phyloP scores from a whole-genome alignment of 1,284 basidiomycete species.

The Naganishia sp. region DNA sequence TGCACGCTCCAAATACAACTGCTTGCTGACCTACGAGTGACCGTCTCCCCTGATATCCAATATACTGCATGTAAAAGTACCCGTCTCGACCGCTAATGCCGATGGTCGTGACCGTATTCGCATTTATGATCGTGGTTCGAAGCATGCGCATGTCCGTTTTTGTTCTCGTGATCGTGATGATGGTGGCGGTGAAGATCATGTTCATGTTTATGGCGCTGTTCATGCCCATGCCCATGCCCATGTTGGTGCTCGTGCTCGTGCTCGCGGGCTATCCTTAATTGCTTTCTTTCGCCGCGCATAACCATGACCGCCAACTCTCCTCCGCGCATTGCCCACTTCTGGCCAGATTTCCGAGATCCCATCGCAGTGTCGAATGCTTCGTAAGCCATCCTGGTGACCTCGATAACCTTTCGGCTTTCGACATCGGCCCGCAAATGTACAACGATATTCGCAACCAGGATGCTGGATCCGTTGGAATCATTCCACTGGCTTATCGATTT shows the following conservation, averaged over 20 bases:
- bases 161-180: not conserved
- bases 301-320: conserved; percentile 16
- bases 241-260: conserved; percentile 3
- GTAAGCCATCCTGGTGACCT: conserved; percentile 50
- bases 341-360: conserved; percentile 40
- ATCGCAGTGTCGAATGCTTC: conserved; percentile 38
- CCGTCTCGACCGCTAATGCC: not conserved
- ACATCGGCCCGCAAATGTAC: conserved; percentile 71
- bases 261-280: conserved; percentile 6
- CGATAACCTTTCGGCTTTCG: conserved; percentile 70
- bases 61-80: not conserved
- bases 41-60: not conserved
- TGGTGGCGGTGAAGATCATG: conserved; percentile 16
- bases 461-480: conserved; percentile 17
- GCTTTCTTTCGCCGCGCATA: conserved; percentile 6
- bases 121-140: not conserved
- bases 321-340: conserved; percentile 34
- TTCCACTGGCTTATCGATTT: conserved; percentile 7
- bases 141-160: not conserved
- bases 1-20: not conserved
- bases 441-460: conserved; percentile 75
- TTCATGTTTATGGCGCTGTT: conserved; percentile 5
- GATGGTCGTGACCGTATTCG: not conserved
- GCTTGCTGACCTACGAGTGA: not conserved
- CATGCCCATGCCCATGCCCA: not conserved